Conservation (phyloP, 257 asterid genomes). For the Gynochthodes officinalis region DNA sequence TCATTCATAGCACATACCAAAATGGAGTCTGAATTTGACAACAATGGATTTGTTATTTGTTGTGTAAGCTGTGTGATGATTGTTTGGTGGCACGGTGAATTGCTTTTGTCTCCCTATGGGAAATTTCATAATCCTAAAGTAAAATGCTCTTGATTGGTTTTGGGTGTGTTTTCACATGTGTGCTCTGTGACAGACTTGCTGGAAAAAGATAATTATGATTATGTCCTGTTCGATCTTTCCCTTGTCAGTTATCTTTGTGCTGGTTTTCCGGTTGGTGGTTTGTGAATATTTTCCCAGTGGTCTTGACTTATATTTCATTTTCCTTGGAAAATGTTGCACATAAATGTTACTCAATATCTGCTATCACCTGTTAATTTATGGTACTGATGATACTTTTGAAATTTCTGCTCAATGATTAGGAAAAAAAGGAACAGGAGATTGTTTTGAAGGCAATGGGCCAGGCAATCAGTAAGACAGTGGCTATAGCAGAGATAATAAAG, state of each 20-base stretch:
- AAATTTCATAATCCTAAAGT: background rate
- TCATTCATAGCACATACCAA: background rate
- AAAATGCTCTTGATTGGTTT: background rate
- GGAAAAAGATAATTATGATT: background rate
- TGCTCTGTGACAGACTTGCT: background rate
- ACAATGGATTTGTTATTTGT: background rate
- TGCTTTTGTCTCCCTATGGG: background rate
- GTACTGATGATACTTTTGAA: background rate
- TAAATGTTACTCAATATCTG: background rate
- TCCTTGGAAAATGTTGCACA: background rate
- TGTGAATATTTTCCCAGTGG: background rate
- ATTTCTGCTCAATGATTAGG: slow-evolving; percentile 27
- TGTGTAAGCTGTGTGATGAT: background rate
- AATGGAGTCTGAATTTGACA: background rate
- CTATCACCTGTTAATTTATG: background rate
- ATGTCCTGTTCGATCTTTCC: background rate
- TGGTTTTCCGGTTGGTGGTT: background rate
- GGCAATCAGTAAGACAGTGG: slow-evolving; percentile 59
- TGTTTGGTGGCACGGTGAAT: background rate
- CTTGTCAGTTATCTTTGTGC: background rate
- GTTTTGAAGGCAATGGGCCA: slow-evolving; percentile 60
- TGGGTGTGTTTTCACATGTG: background rate
- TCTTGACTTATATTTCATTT: background rate
- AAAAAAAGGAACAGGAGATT: slow-evolving; percentile 39
- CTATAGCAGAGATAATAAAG: slow-evolving; percentile 58